Percentiles rank a stretch among this genome's conserved stretches.
phyloP scores from a whole-genome alignment of 768 basidiomycete species.

The Leccinum aurantiacum region DNA sequence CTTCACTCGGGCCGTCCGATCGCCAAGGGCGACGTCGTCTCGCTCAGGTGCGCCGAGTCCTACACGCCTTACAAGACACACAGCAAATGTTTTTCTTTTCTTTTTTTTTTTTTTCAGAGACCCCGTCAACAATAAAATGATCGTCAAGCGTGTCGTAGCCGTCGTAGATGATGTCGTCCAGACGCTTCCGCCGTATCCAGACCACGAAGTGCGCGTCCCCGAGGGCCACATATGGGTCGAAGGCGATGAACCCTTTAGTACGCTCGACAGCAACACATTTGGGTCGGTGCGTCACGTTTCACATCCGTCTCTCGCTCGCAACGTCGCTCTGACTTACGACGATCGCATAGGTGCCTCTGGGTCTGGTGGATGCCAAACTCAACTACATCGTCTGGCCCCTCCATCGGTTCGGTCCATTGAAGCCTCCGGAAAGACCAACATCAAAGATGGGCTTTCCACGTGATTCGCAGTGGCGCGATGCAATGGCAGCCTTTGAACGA shows the following conservation, averaged over 20 bases:
- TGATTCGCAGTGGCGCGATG: slow-evolving; percentile 24
- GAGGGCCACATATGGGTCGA: slow-evolving; percentile 73
- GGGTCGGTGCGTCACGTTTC: slow-evolving; percentile 52
- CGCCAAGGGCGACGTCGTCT: slow-evolving; percentile 63
- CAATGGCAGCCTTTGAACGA: slow-evolving; percentile 34
- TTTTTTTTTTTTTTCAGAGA: slow-evolving; percentile 44
- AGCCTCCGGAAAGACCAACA: slow-evolving; percentile 21
- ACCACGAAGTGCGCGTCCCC: slow-evolving; percentile 53
- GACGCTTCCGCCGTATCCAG: slow-evolving; percentile 69
- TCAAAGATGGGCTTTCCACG: slow-evolving; percentile 22
- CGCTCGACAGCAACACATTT: slow-evolving; percentile 70
- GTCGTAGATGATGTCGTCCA: slow-evolving; percentile 61
- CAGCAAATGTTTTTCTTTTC: too few species aligned
- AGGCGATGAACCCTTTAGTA: slow-evolving; percentile 44
- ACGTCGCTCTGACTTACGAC: neutral
- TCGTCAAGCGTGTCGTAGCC: slow-evolving; percentile 69
- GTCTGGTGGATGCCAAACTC: slow-evolving; percentile 52
- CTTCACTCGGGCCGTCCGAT: slow-evolving; percentile 38
- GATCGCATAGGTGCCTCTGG: slow-evolving; percentile 38
- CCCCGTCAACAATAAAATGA: slow-evolving; percentile 50
- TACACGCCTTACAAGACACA: neutral
- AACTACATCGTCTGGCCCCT: slow-evolving; percentile 53
- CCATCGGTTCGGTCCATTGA: slow-evolving; percentile 43
- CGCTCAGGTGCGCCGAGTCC: slow-evolving; percentile 45
- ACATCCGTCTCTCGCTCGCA: neutral